These are phyloP conservation scores for Chara braunii DNA, from an alignment of 139 green algal genomes.

Conservation along the genomic window DNA sequence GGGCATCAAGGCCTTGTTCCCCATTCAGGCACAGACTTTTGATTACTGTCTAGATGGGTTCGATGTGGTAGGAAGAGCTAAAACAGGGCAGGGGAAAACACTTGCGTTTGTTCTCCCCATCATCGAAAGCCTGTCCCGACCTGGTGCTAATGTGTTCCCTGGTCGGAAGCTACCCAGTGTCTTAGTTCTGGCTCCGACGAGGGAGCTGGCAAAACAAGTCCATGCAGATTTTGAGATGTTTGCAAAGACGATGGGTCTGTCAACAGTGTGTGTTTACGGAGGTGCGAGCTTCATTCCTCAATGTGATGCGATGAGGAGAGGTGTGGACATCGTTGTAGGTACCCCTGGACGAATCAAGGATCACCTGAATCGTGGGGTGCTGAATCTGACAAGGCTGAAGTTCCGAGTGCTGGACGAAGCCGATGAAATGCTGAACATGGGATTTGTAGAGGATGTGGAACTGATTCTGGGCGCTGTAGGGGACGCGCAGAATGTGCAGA, in stretches of 20 bases:
- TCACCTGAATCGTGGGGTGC: slow-evolving; percentile 72
- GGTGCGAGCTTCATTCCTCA: slow-evolving; percentile 75
- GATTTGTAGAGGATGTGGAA: slow-evolving; percentile 99
- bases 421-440: slow-evolving; percentile 99
- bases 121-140: slow-evolving; percentile 63
- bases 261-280: slow-evolving; percentile 85
- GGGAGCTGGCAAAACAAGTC: slow-evolving; percentile 90
- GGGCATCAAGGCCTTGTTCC: slow-evolving; percentile 82
- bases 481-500: slow-evolving; percentile 69
- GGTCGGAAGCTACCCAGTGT: slow-evolving; percentile 46
- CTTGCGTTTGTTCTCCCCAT: slow-evolving; percentile 95
- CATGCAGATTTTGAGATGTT: slow-evolving; percentile 78
- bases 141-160: background rate
- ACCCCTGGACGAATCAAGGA: slow-evolving; percentile 58
- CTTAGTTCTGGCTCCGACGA: slow-evolving; percentile 85
- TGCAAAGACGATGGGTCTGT: slow-evolving; percentile 60
- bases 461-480: slow-evolving; percentile 68
- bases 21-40: slow-evolving; percentile 87
- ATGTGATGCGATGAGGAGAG: slow-evolving; percentile 63
- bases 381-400: slow-evolving; percentile 67
- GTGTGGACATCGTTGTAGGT: slow-evolving; percentile 87
- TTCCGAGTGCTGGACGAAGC: slow-evolving; percentile 95
- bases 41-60: slow-evolving; percentile 58
- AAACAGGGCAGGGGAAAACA: slow-evolving; percentile 94
- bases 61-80: slow-evolving; percentile 85